Percentiles rank a stretch among this genome's conserved stretches.
phyloP scores from a whole-genome alignment of 768 basidiomycete species.

The Trametes cubensis region DNA sequence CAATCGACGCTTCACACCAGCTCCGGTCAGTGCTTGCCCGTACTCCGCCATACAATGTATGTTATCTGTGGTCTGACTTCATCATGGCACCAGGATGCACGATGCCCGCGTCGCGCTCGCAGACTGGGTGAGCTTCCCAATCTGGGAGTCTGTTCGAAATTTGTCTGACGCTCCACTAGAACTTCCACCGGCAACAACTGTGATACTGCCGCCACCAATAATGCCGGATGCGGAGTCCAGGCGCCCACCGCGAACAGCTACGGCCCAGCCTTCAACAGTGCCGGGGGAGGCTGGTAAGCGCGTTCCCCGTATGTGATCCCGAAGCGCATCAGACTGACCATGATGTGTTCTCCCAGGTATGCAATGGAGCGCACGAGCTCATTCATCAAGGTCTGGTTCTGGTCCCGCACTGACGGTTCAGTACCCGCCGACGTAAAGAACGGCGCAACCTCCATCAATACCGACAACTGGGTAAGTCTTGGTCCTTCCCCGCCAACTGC shows the following conservation, averaged over 20 bases:
- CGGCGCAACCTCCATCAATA: conserved; percentile 48
- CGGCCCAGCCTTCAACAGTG: conserved; percentile 58
- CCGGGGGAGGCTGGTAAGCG: conserved; percentile 59
- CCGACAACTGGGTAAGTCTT: conserved; percentile 52
- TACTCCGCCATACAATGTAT: conserved; percentile 53
- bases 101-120: conserved; percentile 49
- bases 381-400: conserved; percentile 74
- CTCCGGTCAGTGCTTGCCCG: conserved; percentile 53
- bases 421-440: conserved; percentile 49
- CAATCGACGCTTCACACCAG: conserved; percentile 58
- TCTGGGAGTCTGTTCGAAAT: neutral
- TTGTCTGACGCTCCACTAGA: conserved; percentile 2
- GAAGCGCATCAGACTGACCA: neutral
- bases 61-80: conserved; percentile 36
- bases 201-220: conserved; percentile 46
- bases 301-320: neutral
- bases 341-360: conserved; percentile 30
- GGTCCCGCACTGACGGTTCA: conserved; percentile 48
- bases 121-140: conserved; percentile 45
- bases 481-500: neutral
- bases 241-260: conserved; percentile 45
- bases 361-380: conserved; percentile 60
- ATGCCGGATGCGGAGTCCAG: conserved; percentile 61
- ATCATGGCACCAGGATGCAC: conserved; percentile 43
- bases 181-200: conserved; percentile 41